Conservation (phyloP, 2,329 filamentous ascomycete genomes). For the Emmonsiellopsis sp. region DNA sequence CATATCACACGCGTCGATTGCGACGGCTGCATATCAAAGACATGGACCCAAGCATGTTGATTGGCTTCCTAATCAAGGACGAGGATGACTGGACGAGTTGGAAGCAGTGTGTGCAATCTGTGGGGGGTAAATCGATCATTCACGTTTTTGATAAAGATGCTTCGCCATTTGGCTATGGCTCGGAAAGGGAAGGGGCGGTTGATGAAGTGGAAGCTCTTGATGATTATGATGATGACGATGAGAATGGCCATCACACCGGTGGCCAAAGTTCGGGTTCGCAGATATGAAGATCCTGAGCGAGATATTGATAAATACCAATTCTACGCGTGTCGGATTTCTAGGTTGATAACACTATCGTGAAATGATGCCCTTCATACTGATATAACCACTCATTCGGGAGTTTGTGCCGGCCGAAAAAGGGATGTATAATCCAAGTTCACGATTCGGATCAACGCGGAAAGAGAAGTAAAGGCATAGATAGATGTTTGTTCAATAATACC, state of each 20-base stretch:
- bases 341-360: neutral
- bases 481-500: neutral
- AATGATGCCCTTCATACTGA: too few species aligned
- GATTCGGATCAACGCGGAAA: too few species aligned
- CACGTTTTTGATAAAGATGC: constrained; percentile 66
- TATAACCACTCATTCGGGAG: too few species aligned
- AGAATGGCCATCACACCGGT: neutral
- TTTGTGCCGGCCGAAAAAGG: too few species aligned
- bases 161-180: constrained; percentile 33
- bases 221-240: constrained; percentile 43
- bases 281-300: neutral
- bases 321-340: neutral
- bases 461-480: neutral
- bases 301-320: neutral
- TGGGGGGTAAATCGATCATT: constrained; percentile 75
- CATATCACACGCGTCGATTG: constrained; percentile 79
- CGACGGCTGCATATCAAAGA: constrained; percentile 75
- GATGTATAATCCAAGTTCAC: too few species aligned
- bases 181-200: constrained; percentile 62
- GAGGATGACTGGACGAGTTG: constrained; percentile 77
- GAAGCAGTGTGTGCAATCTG: constrained; percentile 59
- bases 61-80: constrained; percentile 78
- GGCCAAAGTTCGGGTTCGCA: neutral
- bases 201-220: constrained; percentile 88
- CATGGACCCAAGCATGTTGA: constrained; percentile 97